Percentiles rank a stretch among this genome's conserved stretches.
These are phyloP conservation scores for Lunasporangiospora selenospora DNA, from an alignment of 192 early-diverging fungal species.

Conservation along the genomic window DNA sequence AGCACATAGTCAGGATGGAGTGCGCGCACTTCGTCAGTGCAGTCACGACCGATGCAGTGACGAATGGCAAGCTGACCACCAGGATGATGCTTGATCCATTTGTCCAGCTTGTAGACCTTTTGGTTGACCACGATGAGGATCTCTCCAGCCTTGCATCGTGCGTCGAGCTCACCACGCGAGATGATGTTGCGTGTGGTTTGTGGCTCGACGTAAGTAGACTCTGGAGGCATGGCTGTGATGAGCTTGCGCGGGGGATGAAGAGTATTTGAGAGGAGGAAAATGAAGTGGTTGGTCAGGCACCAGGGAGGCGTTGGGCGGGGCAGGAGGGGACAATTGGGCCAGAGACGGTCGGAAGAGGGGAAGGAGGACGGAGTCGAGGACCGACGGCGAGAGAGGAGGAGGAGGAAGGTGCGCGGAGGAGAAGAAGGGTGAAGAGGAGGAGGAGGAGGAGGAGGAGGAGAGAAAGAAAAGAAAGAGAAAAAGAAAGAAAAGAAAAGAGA, in stretches of 20 bases:
- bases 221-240: slow-evolving; percentile 33
- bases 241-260: neutral
- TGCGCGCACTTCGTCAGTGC: slow-evolving; percentile 87
- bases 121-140: slow-evolving; percentile 82
- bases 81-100: slow-evolving; percentile 84
- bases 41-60: slow-evolving; percentile 90
- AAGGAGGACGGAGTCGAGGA: neutral
- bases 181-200: slow-evolving; percentile 37
- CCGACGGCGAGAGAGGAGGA: neutral
- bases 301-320: neutral
- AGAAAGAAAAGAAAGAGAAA: neutral
- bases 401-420: neutral
- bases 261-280: neutral
- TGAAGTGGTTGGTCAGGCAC: neutral
- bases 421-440: neutral
- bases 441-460: neutral
- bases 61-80: slow-evolving; percentile 90
- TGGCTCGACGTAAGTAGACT: slow-evolving; percentile 43
- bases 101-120: slow-evolving; percentile 90
- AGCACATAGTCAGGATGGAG: slow-evolving; percentile 88
- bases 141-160: slow-evolving; percentile 66
- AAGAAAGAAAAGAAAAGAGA: neutral
- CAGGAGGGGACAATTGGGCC: neutral
- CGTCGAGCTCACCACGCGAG: slow-evolving; percentile 29
- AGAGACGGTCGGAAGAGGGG: no score